A percentile compares a stretch with the other conserved stretches of the same genome.
Evolutionary conservation across 2,329 filamentous ascomycete species (phyloP).

Genomic region (Acrocalymma vagum): DNA sequence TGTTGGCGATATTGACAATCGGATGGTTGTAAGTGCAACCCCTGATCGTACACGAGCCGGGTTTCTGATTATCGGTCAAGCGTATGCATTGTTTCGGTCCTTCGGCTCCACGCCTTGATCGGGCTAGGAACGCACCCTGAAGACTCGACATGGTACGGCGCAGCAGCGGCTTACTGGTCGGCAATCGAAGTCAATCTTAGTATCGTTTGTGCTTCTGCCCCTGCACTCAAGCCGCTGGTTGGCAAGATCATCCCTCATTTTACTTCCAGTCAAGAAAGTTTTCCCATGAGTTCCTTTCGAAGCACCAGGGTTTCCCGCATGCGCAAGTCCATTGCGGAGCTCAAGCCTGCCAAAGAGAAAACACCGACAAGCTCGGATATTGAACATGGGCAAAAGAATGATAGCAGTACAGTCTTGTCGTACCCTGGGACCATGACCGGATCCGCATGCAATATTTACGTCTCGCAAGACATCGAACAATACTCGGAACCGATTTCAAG

Average conservation of each 20-base stretch:
- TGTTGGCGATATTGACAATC: conserved; percentile 33
- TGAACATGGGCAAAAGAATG: too few relatives aligned
- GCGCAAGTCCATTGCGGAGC: too few relatives aligned
- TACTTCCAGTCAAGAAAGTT: conserved; percentile 11
- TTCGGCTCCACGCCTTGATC: conserved; percentile 33
- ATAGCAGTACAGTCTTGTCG: too few relatives aligned
- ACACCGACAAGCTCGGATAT: too few relatives aligned
- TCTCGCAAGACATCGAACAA: conserved; percentile 16
- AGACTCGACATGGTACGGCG: conserved; percentile 32
- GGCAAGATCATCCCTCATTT: conserved; percentile 31
- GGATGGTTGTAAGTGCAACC: too few relatives aligned
- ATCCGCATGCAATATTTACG: too few relatives aligned
- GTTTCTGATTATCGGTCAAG: conserved; percentile 1
- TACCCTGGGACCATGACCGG: too few relatives aligned
- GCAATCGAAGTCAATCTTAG: conserved; percentile 39
- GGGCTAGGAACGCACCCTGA: conserved; percentile 18
- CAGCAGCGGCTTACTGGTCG: conserved; percentile 36
- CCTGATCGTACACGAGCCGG: too few relatives aligned
- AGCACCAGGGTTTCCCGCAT: conserved; percentile 5
- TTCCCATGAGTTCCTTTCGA: conserved; percentile 9
- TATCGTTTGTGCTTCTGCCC: conserved; percentile 42
- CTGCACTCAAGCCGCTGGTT: conserved; percentile 38
- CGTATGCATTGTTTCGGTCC: conserved; percentile 31
- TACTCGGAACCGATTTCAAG: too few relatives aligned
- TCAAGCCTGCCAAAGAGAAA: too few relatives aligned